Evolutionary conservation across 805 yeast genomes (phyloP).

Genomic region (Candida nitratophila): DNA sequence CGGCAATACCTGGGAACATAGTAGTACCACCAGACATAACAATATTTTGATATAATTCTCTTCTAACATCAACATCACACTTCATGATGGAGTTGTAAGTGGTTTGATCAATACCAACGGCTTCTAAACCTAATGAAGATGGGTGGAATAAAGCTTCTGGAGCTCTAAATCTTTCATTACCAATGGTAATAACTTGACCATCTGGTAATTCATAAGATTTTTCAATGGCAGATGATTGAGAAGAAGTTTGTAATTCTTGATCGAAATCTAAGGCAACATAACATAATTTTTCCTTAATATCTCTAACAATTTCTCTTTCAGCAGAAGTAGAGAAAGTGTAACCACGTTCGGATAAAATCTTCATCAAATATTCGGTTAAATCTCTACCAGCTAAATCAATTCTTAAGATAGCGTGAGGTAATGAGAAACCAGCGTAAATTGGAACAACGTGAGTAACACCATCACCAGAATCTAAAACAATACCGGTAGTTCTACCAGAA

Average conservation of each 20-base stretch:
- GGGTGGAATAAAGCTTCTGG: conserved; percentile 99
- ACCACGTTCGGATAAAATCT: conserved; percentile 97
- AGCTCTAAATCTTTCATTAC: conserved; percentile 99
- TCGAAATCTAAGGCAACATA: conserved; percentile 98
- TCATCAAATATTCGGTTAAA: conserved; percentile 97
- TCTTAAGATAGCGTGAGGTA: conserved; percentile 98
- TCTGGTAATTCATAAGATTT: conserved; percentile 99
- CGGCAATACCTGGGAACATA: conserved; percentile 99
- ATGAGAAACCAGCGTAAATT: conserved; percentile 98
- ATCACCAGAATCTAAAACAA: conserved; percentile 98
- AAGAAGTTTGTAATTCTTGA: conserved; percentile 98
- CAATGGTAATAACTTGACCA: conserved; percentile 98
- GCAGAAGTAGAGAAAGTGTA: conserved; percentile 98
- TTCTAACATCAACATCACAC: conserved; percentile 99
- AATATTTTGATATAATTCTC: conserved; percentile 97
- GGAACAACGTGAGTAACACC: conserved; percentile 99
- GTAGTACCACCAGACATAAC: conserved; percentile 99
- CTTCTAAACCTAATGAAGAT: conserved; percentile 79
- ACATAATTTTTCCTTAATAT: conserved; percentile 97
- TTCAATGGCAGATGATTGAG: conserved; percentile 96
- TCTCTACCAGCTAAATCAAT: conserved; percentile 99
- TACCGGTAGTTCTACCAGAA: conserved; percentile 99
- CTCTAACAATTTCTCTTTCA: conserved; percentile 93
- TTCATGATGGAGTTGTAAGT: conserved; percentile 91
- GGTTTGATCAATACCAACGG: conserved; percentile 99